Evolutionary conservation across 2,329 filamentous ascomycete species (phyloP).

Genomic region (Rosellinia necatrix): DNA sequence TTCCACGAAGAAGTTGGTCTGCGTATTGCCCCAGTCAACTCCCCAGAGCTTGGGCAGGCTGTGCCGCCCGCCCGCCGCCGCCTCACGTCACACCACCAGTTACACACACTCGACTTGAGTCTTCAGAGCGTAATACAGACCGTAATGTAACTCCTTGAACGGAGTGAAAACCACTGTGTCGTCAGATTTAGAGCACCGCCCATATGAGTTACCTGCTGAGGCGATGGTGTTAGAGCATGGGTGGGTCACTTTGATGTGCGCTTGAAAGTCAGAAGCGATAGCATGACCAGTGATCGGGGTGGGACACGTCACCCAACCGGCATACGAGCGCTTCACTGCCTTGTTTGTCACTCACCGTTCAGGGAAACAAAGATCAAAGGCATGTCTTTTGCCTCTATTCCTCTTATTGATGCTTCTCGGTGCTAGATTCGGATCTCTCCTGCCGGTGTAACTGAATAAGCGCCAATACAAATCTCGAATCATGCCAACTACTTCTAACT

Average conservation of each 20-base stretch:
- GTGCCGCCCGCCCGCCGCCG: conserved; percentile 4
- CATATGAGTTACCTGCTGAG: not conserved
- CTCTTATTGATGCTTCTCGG: not conserved
- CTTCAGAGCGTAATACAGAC: not conserved
- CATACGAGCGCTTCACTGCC: not conserved
- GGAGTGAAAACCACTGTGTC: not conserved
- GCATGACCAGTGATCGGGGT: not conserved
- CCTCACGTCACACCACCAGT: not conserved
- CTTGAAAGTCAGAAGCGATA: not conserved
- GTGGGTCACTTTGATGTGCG: not conserved
- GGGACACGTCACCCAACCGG: not conserved
- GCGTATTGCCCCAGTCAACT: conserved; percentile 9
- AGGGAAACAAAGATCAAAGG: too few relatives aligned
- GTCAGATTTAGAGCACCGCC: not conserved
- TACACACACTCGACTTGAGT: conserved; percentile 10
- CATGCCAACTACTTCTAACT: not conserved
- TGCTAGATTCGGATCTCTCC: not conserved
- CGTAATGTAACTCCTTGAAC: not conserved
- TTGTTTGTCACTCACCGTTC: too few relatives aligned
- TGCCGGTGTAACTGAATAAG: conserved; percentile 20
- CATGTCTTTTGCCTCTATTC: too few relatives aligned
- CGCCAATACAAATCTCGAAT: conserved; percentile 9
- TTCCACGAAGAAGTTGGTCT: conserved; percentile 8
- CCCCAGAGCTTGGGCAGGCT: not conserved
- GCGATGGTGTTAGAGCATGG: too few relatives aligned